A percentile compares a stretch with the other conserved stretches of the same genome.
Evolutionary conservation across 192 early-diverging fungal species (phyloP).

Genomic region (Coemansia sp.): DNA sequence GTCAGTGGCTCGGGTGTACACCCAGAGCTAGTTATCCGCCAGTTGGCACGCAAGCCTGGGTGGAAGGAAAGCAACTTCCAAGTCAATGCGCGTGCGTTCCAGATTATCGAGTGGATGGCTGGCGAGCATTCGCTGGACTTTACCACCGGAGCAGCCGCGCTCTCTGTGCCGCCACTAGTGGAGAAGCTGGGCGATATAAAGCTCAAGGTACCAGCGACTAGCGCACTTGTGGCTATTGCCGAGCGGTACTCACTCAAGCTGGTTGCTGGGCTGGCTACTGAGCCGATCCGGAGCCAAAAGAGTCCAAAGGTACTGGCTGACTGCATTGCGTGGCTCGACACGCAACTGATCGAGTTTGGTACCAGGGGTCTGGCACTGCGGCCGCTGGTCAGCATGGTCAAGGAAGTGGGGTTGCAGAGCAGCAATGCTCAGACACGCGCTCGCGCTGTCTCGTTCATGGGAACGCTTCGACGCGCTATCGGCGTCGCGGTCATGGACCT

Average conservation of each 20-base stretch:
- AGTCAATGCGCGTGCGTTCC: conserved; percentile 75
- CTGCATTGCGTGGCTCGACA: conserved; percentile 84
- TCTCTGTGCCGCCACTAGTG: conserved; percentile 73
- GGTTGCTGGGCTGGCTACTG: conserved; percentile 79
- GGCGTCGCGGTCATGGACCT: conserved; percentile 83
- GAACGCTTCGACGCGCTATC: conserved; percentile 78
- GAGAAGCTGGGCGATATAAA: conserved; percentile 98
- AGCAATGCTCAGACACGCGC: conserved; percentile 82
- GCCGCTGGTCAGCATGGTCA: conserved; percentile 84
- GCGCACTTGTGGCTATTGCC: conserved; percentile 77
- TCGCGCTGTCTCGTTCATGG: conserved; percentile 80
- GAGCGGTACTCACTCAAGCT: conserved; percentile 80
- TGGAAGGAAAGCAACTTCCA: conserved; percentile 99
- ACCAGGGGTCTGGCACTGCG: conserved; percentile 75
- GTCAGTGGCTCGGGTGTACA: conserved; percentile 63
- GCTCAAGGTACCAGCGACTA: conserved; percentile 81
- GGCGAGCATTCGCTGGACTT: conserved; percentile 65
- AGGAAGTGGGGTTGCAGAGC: conserved; percentile 74
- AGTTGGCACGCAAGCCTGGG: conserved; percentile 82
- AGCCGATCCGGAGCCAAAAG: conserved; percentile 78
- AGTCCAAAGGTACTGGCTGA: conserved; percentile 92
- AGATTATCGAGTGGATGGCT: conserved; percentile 75
- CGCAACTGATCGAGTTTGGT: conserved; percentile 90
- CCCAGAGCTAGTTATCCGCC: conserved; percentile 79
- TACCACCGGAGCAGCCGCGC: conserved; percentile 69